These are phyloP conservation scores for Fallopia convolvulus DNA, from an alignment of 148 eudicot genomes.

Conservation along the genomic window DNA sequence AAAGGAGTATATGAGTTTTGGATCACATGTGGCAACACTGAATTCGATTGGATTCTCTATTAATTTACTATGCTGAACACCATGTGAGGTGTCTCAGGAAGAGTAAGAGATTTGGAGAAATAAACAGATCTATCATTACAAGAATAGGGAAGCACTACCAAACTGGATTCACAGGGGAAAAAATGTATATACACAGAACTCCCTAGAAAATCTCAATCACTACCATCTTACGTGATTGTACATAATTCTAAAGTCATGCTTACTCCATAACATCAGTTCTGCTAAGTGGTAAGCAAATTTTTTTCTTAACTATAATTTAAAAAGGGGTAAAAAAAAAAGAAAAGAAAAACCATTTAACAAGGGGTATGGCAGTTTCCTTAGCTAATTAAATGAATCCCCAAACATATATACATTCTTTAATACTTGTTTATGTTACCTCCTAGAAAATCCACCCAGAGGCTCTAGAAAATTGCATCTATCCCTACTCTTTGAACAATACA, in stretches of 20 bases:
- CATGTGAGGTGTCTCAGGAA: neutral
- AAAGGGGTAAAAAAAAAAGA: too few relatives aligned
- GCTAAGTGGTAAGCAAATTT: neutral
- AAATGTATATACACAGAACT: neutral
- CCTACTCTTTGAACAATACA: neutral
- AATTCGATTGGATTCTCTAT: neutral
- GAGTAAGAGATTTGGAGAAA: neutral
- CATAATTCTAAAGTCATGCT: neutral
- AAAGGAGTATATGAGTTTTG: neutral
- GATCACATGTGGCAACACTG: slow-evolving; percentile 5
- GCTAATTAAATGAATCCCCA: neutral
- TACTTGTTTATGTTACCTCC: neutral
- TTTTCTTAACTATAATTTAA: neutral
- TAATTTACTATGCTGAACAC: neutral
- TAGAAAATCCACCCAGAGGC: neutral
- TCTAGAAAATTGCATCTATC: too few relatives aligned
- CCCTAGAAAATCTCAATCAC: neutral
- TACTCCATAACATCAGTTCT: neutral
- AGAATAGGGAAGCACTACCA: neutral
- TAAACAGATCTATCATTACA: neutral
- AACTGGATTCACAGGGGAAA: neutral
- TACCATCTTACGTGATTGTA: neutral
- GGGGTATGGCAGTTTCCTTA: neutral
- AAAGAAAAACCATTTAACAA: neutral
- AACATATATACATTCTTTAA: neutral